phyloP scores from a whole-genome alignment of 176 grass and related monocot species.

The sorghum (Sorghum bicolor) region DNA sequence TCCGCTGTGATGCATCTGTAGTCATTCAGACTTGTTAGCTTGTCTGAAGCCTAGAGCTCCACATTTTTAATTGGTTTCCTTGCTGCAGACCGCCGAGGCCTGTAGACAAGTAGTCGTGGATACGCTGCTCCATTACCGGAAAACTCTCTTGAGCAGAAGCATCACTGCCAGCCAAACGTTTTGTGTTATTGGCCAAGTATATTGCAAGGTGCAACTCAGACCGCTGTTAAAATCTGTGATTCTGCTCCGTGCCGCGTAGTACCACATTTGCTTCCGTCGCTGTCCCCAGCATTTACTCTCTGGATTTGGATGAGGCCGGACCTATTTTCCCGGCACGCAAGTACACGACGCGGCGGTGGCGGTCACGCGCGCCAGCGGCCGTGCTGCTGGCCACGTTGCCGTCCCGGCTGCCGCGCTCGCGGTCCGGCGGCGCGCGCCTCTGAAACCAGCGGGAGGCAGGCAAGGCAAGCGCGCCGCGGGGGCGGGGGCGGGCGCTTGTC shows the following conservation, averaged over 20 bases:
- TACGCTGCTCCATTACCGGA: not conserved
- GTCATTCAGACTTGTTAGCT: not conserved
- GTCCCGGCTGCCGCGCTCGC: not conserved
- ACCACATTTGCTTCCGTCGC: not conserved
- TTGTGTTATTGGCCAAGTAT: not conserved
- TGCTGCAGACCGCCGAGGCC: not conserved
- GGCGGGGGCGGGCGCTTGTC: not conserved
- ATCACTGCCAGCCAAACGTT: not conserved
- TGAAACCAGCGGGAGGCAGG: not conserved
- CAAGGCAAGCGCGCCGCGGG: not conserved
- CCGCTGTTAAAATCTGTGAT: not conserved
- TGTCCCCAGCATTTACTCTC: not conserved
- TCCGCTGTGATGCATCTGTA: not conserved
- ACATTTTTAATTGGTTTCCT: not conserved
- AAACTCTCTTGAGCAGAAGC: not conserved
- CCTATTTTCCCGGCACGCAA: not conserved
- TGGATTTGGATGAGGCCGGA: not conserved
- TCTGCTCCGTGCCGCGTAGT: not conserved
- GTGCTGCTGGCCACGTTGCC: slow-evolving; percentile 6
- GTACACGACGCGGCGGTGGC: not conserved
- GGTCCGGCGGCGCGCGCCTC: not conserved
- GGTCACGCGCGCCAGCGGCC: not conserved
- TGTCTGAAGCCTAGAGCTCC: not conserved
- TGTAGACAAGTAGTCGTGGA: too few species aligned
- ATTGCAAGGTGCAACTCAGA: not conserved